A percentile compares a stretch with the other conserved stretches of the same genome.
Conservation (phyloP, 768 basidiomycete species). For the Kwoniella newhampshirensis region DNA sequence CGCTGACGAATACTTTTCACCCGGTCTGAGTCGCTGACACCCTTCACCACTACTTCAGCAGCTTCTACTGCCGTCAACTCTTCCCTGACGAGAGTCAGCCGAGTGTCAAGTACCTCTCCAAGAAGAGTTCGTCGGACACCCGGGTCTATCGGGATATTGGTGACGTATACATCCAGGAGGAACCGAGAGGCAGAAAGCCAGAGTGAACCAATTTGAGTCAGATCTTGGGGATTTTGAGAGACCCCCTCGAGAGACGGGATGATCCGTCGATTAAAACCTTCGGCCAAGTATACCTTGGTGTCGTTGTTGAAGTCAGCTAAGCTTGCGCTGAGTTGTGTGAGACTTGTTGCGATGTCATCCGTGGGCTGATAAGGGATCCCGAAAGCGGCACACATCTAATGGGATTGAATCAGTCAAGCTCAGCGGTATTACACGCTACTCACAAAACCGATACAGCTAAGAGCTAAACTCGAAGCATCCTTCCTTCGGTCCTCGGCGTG, state of each 20-base stretch:
- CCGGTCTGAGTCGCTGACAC: conserved; percentile 36
- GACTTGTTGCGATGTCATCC: neutral
- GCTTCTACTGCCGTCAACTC: conserved; percentile 34
- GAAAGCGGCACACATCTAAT: conserved; percentile 16
- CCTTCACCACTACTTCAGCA: conserved; percentile 34
- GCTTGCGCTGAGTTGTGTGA: neutral
- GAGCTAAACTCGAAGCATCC: conserved; percentile 2
- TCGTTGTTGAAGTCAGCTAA: neutral
- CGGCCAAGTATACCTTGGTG: neutral
- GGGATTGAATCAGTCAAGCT: neutral
- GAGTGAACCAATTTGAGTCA: conserved; percentile 56
- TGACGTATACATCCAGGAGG: conserved; percentile 72
- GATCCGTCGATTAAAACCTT: conserved; percentile 1
- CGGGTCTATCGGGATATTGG: conserved; percentile 83
- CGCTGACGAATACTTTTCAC: conserved; percentile 5
- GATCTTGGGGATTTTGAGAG: neutral
- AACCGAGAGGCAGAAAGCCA: conserved; percentile 67
- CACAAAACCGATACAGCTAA: conserved; percentile 12
- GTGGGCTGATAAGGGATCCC: neutral
- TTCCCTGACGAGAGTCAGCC: conserved; percentile 20
- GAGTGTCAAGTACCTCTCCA: conserved; percentile 23
- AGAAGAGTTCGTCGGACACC: conserved; percentile 56
- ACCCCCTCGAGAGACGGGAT: conserved; percentile 1
- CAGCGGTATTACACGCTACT: neutral
- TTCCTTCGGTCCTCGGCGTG: conserved; percentile 10